Evolutionary conservation across 805 yeast species (phyloP).

Genomic region (Kregervanrija pseudodelftensis): DNA sequence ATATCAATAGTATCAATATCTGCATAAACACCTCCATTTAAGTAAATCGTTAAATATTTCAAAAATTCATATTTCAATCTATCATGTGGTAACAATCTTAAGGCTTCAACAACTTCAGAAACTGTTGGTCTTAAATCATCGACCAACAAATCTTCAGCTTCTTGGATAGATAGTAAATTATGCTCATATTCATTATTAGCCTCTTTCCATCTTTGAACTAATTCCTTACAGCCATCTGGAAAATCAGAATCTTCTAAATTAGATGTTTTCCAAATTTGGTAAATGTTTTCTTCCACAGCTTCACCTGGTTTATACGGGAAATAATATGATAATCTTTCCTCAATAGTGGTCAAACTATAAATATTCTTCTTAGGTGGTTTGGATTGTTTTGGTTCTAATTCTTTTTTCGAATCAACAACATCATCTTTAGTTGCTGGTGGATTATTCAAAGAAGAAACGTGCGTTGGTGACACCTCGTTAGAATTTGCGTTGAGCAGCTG

Average conservation of each 20-base stretch:
- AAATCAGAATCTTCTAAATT: slow-evolving; percentile 13
- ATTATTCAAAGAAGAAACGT: too few species aligned
- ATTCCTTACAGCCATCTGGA: slow-evolving; percentile 21
- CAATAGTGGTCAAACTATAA: slow-evolving; percentile 24
- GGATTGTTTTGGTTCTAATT: background rate
- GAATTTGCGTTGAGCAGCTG: too few species aligned
- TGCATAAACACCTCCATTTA: slow-evolving; percentile 54
- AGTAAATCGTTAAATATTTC: slow-evolving; percentile 42
- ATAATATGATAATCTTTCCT: slow-evolving; percentile 21
- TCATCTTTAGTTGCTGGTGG: too few species aligned
- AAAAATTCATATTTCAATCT: slow-evolving; percentile 47
- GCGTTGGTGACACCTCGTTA: too few species aligned
- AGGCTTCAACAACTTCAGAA: slow-evolving; percentile 48
- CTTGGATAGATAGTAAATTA: slow-evolving; percentile 20
- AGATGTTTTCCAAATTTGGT: slow-evolving; percentile 23
- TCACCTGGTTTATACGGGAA: slow-evolving; percentile 24
- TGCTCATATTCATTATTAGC: slow-evolving; percentile 25
- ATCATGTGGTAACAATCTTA: slow-evolving; percentile 42
- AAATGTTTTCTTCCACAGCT: slow-evolving; percentile 24
- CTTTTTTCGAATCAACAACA: too few species aligned
- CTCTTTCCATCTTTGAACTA: slow-evolving; percentile 27
- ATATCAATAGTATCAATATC: slow-evolving; percentile 53
- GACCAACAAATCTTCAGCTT: slow-evolving; percentile 24
- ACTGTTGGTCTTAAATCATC: slow-evolving; percentile 27
- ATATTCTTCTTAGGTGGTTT: slow-evolving; percentile 22